Percentiles rank a stretch among this genome's conserved stretches.
phyloP scores from a whole-genome alignment of 106 monocot species.

The Dendrobium nobile region DNA sequence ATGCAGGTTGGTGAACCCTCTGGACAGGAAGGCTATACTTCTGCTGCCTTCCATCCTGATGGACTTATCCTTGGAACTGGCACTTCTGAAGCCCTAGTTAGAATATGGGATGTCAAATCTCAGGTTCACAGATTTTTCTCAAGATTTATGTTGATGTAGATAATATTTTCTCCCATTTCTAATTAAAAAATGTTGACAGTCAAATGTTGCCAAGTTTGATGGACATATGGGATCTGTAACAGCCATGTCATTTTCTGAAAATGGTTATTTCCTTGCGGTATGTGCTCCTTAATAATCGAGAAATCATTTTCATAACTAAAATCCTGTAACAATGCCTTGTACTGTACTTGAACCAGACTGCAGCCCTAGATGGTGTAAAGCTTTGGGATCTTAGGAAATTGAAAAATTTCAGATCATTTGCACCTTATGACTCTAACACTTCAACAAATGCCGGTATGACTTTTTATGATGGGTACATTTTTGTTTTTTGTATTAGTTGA shows the following conservation, averaged over 20 bases:
- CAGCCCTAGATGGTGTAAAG: conserved; percentile 87
- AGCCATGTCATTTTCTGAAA: conserved; percentile 94
- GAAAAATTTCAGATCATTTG: conserved; percentile 79
- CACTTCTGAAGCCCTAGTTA: conserved; percentile 74
- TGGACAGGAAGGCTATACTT: conserved; percentile 70
- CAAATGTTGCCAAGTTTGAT: conserved; percentile 96
- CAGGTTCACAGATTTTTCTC: conserved; percentile 44
- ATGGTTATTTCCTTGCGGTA: conserved; percentile 99
- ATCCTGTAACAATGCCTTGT: conserved; percentile 4
- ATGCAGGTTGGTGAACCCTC: conserved; percentile 84
- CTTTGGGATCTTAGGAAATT: conserved; percentile 96
- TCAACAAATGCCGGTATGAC: conserved; percentile 75
- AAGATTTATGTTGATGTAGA: not conserved
- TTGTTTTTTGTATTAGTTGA: not conserved
- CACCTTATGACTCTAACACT: conserved; percentile 78
- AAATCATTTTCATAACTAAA: not conserved
- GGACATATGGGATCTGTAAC: conserved; percentile 86
- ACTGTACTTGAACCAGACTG: conserved; percentile 47
- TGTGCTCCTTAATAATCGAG: conserved; percentile 9
- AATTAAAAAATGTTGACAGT: conserved; percentile 29
- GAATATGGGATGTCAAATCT: conserved; percentile 97
- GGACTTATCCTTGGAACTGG: conserved; percentile 98
- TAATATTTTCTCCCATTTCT: not conserved
- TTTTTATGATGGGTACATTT: not conserved
- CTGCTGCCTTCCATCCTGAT: conserved; percentile 93